phyloP scores from a whole-genome alignment of 257 asterid species.

The Ilex asprella region DNA sequence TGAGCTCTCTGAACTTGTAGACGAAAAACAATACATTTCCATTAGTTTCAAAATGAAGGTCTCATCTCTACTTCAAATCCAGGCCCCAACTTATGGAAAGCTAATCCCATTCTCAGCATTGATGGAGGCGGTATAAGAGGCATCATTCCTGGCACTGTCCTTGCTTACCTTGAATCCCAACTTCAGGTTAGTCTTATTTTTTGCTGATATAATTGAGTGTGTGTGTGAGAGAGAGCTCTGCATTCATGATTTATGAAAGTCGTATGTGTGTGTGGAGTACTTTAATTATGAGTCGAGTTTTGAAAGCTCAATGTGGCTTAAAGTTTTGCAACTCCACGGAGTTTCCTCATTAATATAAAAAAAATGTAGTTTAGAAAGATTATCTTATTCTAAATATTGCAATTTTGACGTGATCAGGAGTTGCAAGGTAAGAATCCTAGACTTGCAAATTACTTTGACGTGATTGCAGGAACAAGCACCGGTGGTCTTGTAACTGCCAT shows the following conservation, averaged over 20 bases:
- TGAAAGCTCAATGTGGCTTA: no score
- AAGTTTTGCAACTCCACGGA: no score
- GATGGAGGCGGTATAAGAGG: slow-evolving; percentile 65
- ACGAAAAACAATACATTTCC: no score
- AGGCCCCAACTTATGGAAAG: slow-evolving; percentile 34
- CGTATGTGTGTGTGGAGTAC: no score
- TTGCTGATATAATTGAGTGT: no score
- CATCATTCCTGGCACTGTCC: slow-evolving; percentile 36
- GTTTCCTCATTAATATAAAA: no score
- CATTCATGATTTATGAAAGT: no score
- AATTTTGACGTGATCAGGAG: slow-evolving; percentile 16
- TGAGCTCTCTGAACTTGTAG: no score
- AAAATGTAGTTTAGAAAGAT: no score
- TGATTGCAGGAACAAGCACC: slow-evolving; percentile 63
- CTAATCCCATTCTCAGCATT: slow-evolving; percentile 36
- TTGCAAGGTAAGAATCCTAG: slow-evolving; percentile 54
- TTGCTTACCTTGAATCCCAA: slow-evolving; percentile 39
- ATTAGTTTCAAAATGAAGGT: neutral
- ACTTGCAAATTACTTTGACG: slow-evolving; percentile 58
- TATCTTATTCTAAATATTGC: neutral
- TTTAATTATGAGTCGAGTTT: no score
- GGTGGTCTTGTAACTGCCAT: slow-evolving; percentile 60
- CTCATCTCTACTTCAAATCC: slow-evolving; percentile 20
- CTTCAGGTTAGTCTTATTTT: slow-evolving; percentile 27
- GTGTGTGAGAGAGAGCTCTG: no score